Conservation (phyloP, 805 yeast genomes). For the Teunomyces aglyptinius region DNA sequence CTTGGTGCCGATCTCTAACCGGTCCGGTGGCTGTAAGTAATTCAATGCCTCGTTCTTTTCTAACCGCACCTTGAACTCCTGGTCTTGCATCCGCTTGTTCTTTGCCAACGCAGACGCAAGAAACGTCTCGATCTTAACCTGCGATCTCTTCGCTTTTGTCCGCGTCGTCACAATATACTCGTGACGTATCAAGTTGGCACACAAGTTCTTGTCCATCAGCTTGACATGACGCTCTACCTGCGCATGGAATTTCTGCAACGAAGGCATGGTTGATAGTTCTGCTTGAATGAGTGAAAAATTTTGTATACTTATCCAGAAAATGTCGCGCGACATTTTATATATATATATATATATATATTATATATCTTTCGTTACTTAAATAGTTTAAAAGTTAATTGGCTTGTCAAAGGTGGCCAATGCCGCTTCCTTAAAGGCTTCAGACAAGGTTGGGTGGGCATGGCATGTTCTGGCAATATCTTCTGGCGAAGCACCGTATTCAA, state of each 20-base stretch:
- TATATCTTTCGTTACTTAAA: background rate
- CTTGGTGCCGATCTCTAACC: conserved; percentile 43
- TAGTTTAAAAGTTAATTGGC: conserved; percentile 74
- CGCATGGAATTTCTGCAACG: conserved; percentile 41
- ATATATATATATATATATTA: background rate
- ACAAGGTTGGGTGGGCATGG: conserved; percentile 97
- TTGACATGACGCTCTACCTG: conserved; percentile 42
- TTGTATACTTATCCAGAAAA: background rate
- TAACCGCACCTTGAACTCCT: conserved; percentile 11
- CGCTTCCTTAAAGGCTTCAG: conserved; percentile 98
- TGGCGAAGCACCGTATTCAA: conserved; percentile 98
- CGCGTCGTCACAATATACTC: conserved; percentile 43
- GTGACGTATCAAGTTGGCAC: conserved; percentile 44
- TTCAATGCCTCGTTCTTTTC: conserved; percentile 17
- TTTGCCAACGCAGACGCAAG: conserved; percentile 30
- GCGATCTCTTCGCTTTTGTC: conserved; percentile 45
- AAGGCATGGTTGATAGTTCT: conserved; percentile 28
- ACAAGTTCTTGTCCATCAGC: conserved; percentile 45
- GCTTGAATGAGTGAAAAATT: background rate
- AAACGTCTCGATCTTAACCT: conserved; percentile 38
- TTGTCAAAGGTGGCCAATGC: conserved; percentile 88
- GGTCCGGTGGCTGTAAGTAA: conserved; percentile 28
- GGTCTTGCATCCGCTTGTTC: conserved; percentile 18
- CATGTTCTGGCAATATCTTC: conserved; percentile 97
- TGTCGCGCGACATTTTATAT: conserved; percentile 2